These are phyloP conservation scores for Pseudogymnoascus sp. DNA, from an alignment of 2,329 filamentous ascomycete species.

Conservation along the genomic window DNA sequence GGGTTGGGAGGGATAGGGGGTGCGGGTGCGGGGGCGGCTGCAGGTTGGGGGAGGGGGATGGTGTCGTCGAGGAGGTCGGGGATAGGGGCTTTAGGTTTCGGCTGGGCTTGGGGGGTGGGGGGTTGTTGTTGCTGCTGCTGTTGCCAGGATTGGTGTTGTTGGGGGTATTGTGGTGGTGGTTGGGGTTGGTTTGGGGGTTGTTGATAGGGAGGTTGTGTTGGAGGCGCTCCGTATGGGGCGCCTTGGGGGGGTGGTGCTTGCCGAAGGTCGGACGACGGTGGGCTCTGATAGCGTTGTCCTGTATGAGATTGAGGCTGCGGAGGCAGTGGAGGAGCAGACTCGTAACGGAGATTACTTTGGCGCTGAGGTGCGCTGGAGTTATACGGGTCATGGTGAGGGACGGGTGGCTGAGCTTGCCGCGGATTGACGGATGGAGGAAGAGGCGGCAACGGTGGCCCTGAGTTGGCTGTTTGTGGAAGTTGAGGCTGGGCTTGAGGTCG, in stretches of 20 bases:
- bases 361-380: slow-evolving; percentile 12
- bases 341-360: slow-evolving; percentile 27
- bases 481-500: slow-evolving; percentile 15
- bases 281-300: slow-evolving; percentile 19
- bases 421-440: slow-evolving; percentile 11
- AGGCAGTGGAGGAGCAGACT: slow-evolving; percentile 23
- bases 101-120: slow-evolving; percentile 29
- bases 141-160: slow-evolving; percentile 23
- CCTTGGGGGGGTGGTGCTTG: neutral
- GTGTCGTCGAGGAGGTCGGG: slow-evolving; percentile 48
- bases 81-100: slow-evolving; percentile 24
- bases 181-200: slow-evolving; percentile 12
- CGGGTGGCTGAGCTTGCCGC: slow-evolving; percentile 15
- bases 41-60: slow-evolving; percentile 33
- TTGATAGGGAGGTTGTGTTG: neutral
- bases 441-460: slow-evolving; percentile 25
- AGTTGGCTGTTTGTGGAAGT: slow-evolving; percentile 17
- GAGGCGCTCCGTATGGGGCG: slow-evolving; percentile 15
- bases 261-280: slow-evolving; percentile 10
- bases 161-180: slow-evolving; percentile 21
- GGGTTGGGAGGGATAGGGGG: slow-evolving; percentile 88
- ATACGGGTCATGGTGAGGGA: slow-evolving; percentile 14
- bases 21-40: slow-evolving; percentile 46
- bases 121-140: slow-evolving; percentile 22
- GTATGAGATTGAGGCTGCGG: slow-evolving; percentile 22